A percentile compares a stretch with the other conserved stretches of the same genome.
phyloP scores from a whole-genome alignment of 148 eudicot genomes.

The Nepenthes gracilis region DNA sequence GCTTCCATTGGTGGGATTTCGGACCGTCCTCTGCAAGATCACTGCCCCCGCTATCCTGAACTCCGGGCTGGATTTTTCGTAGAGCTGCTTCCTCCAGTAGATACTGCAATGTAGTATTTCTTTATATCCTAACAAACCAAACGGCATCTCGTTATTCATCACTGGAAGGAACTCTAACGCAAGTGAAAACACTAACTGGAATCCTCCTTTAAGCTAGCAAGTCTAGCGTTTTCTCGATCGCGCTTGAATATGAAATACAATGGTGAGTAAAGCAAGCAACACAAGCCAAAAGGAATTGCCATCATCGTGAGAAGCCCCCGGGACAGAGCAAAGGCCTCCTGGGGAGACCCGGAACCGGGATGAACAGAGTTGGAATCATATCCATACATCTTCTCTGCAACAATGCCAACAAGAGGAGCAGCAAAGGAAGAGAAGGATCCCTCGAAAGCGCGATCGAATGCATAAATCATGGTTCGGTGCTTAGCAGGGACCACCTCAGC shows the following conservation, averaged over 20 bases:
- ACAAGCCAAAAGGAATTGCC: constrained; percentile 84
- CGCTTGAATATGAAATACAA: constrained; percentile 56
- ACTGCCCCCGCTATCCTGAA: no score
- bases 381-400: constrained; percentile 81
- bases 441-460: constrained; percentile 90
- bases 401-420: constrained; percentile 87
- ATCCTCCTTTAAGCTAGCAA: constrained; percentile 56
- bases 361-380: constrained; percentile 63
- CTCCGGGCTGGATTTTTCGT: no score
- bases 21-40: no score
- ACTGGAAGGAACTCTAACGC: background rate
- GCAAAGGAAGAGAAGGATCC: constrained; percentile 93
- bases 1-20: no score
- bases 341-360: constrained; percentile 37
- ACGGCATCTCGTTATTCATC: background rate
- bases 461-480: constrained; percentile 92
- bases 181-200: constrained; percentile 15
- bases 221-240: constrained; percentile 62
- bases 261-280: constrained; percentile 76
- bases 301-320: constrained; percentile 86
- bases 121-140: background rate
- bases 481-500: constrained; percentile 86
- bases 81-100: no score
- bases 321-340: constrained; percentile 78
- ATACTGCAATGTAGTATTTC: background rate